Evolutionary conservation across 768 basidiomycete species (phyloP), one percentile per base, ranked within the genome.

Genomic region (Termitomyces sp.): DNA sequence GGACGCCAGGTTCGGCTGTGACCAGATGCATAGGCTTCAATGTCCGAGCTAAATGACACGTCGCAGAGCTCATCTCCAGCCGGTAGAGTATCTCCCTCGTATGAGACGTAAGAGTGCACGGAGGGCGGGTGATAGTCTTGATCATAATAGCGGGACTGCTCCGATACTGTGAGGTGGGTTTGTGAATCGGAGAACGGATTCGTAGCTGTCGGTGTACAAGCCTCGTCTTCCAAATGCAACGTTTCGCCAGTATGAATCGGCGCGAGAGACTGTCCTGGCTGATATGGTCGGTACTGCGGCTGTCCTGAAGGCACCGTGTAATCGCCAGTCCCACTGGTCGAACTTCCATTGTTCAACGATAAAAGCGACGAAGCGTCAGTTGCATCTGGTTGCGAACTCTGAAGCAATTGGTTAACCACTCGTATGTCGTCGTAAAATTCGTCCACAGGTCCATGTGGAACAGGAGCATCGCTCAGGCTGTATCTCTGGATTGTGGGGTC

Each of bases 21-120:
- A 7, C 85, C 88, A 0, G 88, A 87, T 9, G 89, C 79, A 63
- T 86, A 91, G 2, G 85, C 87, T 64, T 88, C 88, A 0, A 82
- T 73, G 65, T 89, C 87, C 53, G 84, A 78, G 46, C 77, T 76
- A 68, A 87, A 88, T 68, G 86, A 85, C 64, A 86, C 85, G 14
- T 85, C 56, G 54, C 53, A 55, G 20, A 52, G 62, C 20, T 73
- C 71, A 8, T 73, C 63, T 32, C 75, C 70, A 30, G 72, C 72
- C 30, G 77, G 71, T 53, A 75, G 65, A 51, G 71, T 63, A 18
- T 71, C 66, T 2, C 60, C 62, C 54, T 71, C 69, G 47, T 73
- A 66, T 36, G 71, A 71, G 30, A 70, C 71, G 54, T 74, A 69
- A 12, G 75, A 75, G 59, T 70, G 66, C 53, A 69, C 62, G 30